phyloP scores from a whole-genome alignment of 495 filamentous ascomycete species.

The Venustampulla echinocandica region DNA sequence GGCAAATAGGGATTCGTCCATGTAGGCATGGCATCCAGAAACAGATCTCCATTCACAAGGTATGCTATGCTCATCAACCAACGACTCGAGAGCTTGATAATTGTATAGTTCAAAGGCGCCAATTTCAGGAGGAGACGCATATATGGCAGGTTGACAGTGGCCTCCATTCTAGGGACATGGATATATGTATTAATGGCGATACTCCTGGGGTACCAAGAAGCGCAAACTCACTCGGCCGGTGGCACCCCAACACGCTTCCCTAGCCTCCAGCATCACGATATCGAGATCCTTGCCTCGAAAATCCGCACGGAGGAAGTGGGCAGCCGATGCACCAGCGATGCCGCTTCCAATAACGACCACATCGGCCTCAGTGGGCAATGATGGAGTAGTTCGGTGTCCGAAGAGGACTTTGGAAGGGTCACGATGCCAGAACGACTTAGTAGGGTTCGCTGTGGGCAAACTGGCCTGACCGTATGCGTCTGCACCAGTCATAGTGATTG shows the following conservation, averaged over 20 bases:
- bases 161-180: slow-evolving; percentile 51
- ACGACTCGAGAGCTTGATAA: slow-evolving; percentile 39
- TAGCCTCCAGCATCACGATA: slow-evolving; percentile 69
- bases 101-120: slow-evolving; percentile 58
- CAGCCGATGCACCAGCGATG: slow-evolving; percentile 60
- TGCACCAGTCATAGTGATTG: slow-evolving; percentile 8
- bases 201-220: neutral
- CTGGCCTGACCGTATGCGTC: slow-evolving; percentile 27
- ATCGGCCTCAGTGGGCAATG: slow-evolving; percentile 54
- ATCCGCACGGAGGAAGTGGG: slow-evolving; percentile 48
- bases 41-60: slow-evolving; percentile 52
- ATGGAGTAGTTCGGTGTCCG: slow-evolving; percentile 49
- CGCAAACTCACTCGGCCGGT: slow-evolving; percentile 56
- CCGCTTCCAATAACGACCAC: slow-evolving; percentile 64
- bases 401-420: slow-evolving; percentile 47
- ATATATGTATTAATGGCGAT: neutral
- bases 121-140: slow-evolving; percentile 39
- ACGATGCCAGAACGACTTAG: slow-evolving; percentile 66
- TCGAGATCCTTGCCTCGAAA: slow-evolving; percentile 28
- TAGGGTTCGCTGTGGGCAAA: slow-evolving; percentile 46
- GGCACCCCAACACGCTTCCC: slow-evolving; percentile 71
- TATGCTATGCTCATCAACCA: slow-evolving; percentile 44
- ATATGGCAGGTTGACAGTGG: slow-evolving; percentile 60
- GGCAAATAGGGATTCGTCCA: slow-evolving; percentile 36
- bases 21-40: slow-evolving; percentile 46